Conservation (phyloP, 371 early-diverging fungal species). For the Mycotypha africana region DNA sequence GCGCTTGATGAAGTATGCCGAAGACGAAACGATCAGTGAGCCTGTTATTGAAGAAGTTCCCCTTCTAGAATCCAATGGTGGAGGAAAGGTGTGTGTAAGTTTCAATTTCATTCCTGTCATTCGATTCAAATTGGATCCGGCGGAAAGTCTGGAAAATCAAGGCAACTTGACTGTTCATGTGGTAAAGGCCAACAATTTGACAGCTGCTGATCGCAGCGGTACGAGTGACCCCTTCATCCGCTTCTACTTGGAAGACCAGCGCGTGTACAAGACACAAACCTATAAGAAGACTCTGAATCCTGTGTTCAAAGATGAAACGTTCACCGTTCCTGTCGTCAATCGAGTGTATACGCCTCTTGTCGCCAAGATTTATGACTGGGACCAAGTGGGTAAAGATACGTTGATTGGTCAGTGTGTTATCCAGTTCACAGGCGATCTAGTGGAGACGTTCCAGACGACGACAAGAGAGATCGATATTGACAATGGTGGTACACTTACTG, state of each 20-base stretch:
- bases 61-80: constrained; percentile 21
- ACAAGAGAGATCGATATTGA: constrained; percentile 24
- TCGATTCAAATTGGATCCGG: constrained; percentile 37
- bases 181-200: constrained; percentile 37
- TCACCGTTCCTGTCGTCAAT: constrained; percentile 60
- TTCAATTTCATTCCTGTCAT: constrained; percentile 38
- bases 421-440: constrained; percentile 21
- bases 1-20: constrained; percentile 8
- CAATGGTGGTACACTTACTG: constrained; percentile 18
- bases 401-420: constrained; percentile 41
- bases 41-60: constrained; percentile 18
- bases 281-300: constrained; percentile 82
- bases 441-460: constrained; percentile 35
- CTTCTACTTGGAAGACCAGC: constrained; percentile 67
- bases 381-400: constrained; percentile 63
- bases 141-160: constrained; percentile 47
- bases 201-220: constrained; percentile 54
- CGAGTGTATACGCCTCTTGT: constrained; percentile 47
- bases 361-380: constrained; percentile 79
- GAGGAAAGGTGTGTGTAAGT: constrained; percentile 29
- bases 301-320: constrained; percentile 69
- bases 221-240: constrained; percentile 82
- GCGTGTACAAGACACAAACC: constrained; percentile 74
- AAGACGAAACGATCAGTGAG: constrained; percentile 8
- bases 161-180: constrained; percentile 40